Evolutionary conservation across 192 early-diverging fungal genomes (phyloP), one percentile per base, ranked within the genome.

Genomic region (Chytriomyces hyalinus): DNA sequence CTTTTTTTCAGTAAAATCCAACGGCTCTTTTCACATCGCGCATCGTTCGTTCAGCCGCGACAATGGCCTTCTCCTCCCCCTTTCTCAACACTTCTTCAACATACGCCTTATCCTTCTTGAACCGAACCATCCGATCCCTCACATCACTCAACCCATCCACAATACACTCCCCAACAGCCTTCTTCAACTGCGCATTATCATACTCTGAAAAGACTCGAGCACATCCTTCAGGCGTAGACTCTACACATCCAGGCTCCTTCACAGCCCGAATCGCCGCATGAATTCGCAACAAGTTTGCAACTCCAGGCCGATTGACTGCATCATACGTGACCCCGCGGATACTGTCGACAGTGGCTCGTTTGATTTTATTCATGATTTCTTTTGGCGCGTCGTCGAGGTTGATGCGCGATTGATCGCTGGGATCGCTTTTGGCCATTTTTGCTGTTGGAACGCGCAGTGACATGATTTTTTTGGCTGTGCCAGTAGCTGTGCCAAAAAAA

Each of bases 381-480:
- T 86, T 80, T 9, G 94, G 91, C 0, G 90, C 68, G 78, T 98
- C 96, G 36, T 80, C 76, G 4, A 97, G 76, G 71, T 92, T 90
- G 72, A 97, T 96, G 0, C 95, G 90, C 1, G 92, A 85, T 26
- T 84, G 72, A 28, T 92, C 91, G 6, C 84, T 87, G 5, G 88
- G 81, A 60, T 95, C 93, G 0, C 92, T 93, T 80, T 98, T 97
- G 9, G 94, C 95, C 96, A 96, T 98, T 78, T 96, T 96, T 51
- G 79, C 72, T 11, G 75, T 75, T 2, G 95, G 95, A 51, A 93
- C 86, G 5, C 89, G 85, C 11, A 98, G 82, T 3, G 95, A 97
- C 93, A 96, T 94, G 65, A 96, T 88, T 20, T 93, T 90, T 61
- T 93, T 94, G 15, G 90, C 88, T 2, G 80, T 65, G 43, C 73